phyloP scores from a whole-genome alignment of 208 protist genomes.

The Leishmania amazonensis region DNA sequence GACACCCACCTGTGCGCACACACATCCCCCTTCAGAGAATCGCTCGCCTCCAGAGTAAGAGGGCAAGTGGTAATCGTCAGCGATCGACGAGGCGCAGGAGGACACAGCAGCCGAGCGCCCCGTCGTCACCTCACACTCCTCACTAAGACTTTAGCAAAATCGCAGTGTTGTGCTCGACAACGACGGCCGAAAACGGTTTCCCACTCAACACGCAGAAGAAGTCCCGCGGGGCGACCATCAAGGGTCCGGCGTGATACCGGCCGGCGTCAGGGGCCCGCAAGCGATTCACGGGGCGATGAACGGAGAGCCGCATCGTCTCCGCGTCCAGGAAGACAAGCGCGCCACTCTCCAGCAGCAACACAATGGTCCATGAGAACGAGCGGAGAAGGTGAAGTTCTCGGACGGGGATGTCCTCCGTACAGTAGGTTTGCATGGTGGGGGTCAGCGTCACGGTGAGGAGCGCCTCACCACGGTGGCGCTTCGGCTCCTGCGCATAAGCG shows the following conservation, averaged over 20 bases:
- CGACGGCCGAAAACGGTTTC: conserved; percentile 32
- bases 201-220: conserved; percentile 32
- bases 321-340: conserved; percentile 71
- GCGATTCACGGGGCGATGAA: conserved; percentile 36
- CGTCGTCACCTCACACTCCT: background rate
- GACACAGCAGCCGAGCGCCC: background rate
- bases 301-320: conserved; percentile 54
- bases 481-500: conserved; percentile 1
- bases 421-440: conserved; percentile 34
- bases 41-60: background rate
- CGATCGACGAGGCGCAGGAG: background rate
- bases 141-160: conserved; percentile 43
- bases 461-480: conserved; percentile 15
- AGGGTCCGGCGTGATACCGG: conserved; percentile 13
- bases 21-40: background rate
- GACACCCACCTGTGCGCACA: background rate
- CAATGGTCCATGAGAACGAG: conserved; percentile 52
- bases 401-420: conserved; percentile 62
- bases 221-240: conserved; percentile 14
- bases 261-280: conserved; percentile 27
- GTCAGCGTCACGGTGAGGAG: conserved; percentile 5
- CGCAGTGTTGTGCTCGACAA: conserved; percentile 66
- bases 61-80: background rate
- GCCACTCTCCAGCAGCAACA: conserved; percentile 69
- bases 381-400: conserved; percentile 51